Percentiles rank a stretch among this genome's conserved stretches.
Evolutionary conservation across 371 early-diverging fungal species (phyloP).

Genomic region (Cladochytrium tenue): DNA sequence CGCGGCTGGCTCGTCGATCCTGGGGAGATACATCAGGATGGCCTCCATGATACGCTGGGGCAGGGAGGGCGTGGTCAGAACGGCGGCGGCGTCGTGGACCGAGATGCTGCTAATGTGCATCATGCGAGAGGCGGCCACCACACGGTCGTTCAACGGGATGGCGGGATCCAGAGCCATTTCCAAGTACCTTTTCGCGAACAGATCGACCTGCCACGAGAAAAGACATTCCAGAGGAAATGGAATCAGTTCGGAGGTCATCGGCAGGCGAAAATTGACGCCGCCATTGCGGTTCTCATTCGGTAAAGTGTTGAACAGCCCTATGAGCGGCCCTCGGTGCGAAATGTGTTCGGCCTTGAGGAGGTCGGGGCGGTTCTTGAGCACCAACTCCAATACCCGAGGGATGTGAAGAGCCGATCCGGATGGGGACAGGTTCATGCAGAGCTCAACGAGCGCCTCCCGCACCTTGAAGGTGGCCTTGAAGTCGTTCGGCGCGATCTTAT

Average conservation of each 20-base stretch:
- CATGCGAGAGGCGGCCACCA: slow-evolving; percentile 18
- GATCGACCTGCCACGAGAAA: slow-evolving; percentile 17
- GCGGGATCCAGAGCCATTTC: slow-evolving; percentile 14
- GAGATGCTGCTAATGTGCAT: slow-evolving; percentile 11
- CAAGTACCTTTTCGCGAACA: slow-evolving; percentile 9
- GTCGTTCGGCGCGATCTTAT: neutral
- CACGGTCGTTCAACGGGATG: slow-evolving; percentile 13
- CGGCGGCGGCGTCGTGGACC: slow-evolving; percentile 13
- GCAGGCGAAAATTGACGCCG: neutral
- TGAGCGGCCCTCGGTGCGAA: neutral
- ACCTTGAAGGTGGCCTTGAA: neutral
- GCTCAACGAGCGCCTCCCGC: slow-evolving; percentile 4
- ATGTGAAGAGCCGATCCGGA: slow-evolving; percentile 16
- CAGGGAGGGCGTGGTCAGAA: slow-evolving; percentile 10
- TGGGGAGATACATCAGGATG: slow-evolving; percentile 24
- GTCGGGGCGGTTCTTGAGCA: slow-evolving; percentile 7
- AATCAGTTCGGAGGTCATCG: neutral
- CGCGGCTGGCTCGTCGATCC: slow-evolving; percentile 21
- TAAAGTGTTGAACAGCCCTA: slow-evolving; percentile 19
- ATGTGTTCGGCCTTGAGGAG: slow-evolving; percentile 13
- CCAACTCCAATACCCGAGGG: neutral
- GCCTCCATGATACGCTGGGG: slow-evolving; percentile 21
- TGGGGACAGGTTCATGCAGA: neutral
- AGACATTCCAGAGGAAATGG: slow-evolving; percentile 11
- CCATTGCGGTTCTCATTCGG: neutral